Percentiles rank a stretch among this genome's conserved stretches.
phyloP scores from a whole-genome alignment of 371 early-diverging fungal species.

The Nosema bombycis region DNA sequence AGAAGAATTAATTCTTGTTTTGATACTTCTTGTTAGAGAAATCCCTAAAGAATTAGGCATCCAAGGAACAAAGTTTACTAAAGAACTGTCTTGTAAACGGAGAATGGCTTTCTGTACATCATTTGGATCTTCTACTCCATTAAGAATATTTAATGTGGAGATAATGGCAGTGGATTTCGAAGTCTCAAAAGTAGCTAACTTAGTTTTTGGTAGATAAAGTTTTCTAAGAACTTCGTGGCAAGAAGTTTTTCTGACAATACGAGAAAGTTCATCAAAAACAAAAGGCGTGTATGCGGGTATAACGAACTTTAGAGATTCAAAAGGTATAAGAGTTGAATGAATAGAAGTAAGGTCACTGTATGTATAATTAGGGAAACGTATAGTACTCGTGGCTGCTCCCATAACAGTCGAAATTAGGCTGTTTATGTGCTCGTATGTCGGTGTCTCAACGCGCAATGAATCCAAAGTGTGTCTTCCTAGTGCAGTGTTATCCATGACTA shows the following conservation, averaged over 20 bases:
- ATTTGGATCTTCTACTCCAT: conserved; percentile 27
- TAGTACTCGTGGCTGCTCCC: conserved; percentile 87
- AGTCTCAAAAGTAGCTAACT: conserved; percentile 55
- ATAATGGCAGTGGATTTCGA: conserved; percentile 46
- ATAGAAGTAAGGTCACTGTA: conserved; percentile 90
- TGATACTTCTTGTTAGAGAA: conserved; percentile 58
- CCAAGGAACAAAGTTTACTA: conserved; percentile 95
- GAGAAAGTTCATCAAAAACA: conserved; percentile 62
- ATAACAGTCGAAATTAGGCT: conserved; percentile 87
- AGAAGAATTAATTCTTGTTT: conserved; percentile 73
- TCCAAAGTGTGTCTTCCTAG: conserved; percentile 84
- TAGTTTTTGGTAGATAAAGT: conserved; percentile 63
- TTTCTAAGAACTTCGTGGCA: conserved; percentile 58
- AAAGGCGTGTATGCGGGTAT: conserved; percentile 91
- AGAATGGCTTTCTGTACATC: conserved; percentile 82
- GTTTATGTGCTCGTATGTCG: conserved; percentile 89
- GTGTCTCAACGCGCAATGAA: conserved; percentile 78
- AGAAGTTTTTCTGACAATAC: conserved; percentile 55
- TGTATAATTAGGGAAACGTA: conserved; percentile 96
- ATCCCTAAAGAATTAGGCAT: conserved; percentile 96
- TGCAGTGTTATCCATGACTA: conserved; percentile 62
- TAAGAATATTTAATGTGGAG: conserved; percentile 77
- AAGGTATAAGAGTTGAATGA: conserved; percentile 83
- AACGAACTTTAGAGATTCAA: conserved; percentile 87
- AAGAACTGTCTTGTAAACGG: conserved; percentile 79